Conservation (phyloP, 768 basidiomycete genomes). For the Serendipita sp. region DNA sequence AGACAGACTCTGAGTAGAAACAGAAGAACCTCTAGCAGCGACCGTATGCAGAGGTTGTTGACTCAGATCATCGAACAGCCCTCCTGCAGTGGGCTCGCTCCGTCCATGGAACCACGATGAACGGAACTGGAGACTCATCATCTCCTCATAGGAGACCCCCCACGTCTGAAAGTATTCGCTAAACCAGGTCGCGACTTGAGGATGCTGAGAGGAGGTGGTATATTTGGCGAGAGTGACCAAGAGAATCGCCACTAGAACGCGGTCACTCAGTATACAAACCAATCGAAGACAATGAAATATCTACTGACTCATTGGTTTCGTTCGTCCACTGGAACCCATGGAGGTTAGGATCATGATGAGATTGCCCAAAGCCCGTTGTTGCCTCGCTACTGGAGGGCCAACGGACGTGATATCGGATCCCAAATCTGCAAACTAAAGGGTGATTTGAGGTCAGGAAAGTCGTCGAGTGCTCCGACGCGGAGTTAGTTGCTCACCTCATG, state of each 20-base stretch:
- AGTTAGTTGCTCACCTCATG: constrained; percentile 34
- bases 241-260: constrained; percentile 12
- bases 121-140: background rate
- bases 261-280: constrained; percentile 31
- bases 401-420: background rate
- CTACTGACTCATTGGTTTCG: constrained; percentile 32
- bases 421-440: background rate
- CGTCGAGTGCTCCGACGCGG: background rate
- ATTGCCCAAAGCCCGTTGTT: constrained; percentile 26
- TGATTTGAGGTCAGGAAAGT: background rate
- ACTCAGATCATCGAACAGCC: too few relatives aligned
- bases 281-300: background rate
- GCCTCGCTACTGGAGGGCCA: constrained; percentile 13
- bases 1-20: too few relatives aligned
- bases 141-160: constrained; percentile 29
- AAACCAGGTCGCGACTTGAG: constrained; percentile 40
- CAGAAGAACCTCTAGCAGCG: too few relatives aligned
- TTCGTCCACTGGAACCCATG: constrained; percentile 27
- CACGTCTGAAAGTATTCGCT: constrained; percentile 49
- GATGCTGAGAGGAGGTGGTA: constrained; percentile 24
- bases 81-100: too few relatives aligned
- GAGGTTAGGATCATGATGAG: constrained; percentile 26
- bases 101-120: background rate
- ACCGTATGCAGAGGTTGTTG: too few relatives aligned
- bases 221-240: constrained; percentile 40